Conservation (phyloP, 306 rosid species). For the Acacia acuminata region DNA sequence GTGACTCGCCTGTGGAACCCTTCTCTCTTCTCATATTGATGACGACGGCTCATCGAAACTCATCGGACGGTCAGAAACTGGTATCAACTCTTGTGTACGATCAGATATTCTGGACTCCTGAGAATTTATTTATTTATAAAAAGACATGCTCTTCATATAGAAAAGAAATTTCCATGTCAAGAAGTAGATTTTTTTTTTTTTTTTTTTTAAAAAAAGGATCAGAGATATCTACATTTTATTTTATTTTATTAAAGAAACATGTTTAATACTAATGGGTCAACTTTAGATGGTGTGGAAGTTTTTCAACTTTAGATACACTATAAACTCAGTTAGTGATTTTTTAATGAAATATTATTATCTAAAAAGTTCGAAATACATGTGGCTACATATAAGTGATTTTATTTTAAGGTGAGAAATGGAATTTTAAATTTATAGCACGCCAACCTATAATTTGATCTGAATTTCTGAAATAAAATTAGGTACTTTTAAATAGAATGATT, state of each 20-base stretch:
- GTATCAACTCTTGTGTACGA: not conserved
- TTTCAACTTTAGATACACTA: too few species aligned
- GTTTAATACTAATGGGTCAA: not conserved
- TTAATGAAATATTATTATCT: too few species aligned
- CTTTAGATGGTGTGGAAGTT: not conserved
- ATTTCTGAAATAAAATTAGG: too few species aligned
- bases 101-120: not conserved
- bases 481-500: not conserved
- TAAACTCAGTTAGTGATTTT: too few species aligned
- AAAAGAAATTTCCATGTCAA: not conserved
- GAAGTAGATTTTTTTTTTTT: not conserved
- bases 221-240: not conserved
- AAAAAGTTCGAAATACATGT: too few species aligned
- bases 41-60: too few species aligned
- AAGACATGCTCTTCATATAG: not conserved
- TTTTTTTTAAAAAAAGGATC: not conserved
- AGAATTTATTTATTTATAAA: not conserved
- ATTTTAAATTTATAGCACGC: too few species aligned
- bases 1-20: not conserved
- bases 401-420: too few species aligned
- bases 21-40: not conserved
- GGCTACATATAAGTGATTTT: too few species aligned
- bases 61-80: not conserved
- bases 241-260: not conserved
- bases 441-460: too few species aligned